A percentile compares a stretch with the other conserved stretches of the same genome.
Evolutionary conservation across 148 eudicot genomes (phyloP).

Genomic region (Dianthus caryophyllus): DNA sequence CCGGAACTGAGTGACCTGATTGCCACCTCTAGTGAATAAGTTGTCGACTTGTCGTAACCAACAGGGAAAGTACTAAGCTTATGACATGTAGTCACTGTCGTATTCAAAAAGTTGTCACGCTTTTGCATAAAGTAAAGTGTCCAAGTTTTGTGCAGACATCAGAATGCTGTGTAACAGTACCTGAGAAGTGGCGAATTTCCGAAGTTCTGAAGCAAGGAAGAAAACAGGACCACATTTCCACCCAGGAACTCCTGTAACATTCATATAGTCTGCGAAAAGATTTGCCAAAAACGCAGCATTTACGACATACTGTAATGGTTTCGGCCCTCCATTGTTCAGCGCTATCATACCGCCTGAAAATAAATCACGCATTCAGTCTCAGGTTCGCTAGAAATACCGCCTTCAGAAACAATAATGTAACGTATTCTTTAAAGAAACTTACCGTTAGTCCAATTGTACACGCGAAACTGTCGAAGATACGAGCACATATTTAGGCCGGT

Average conservation of each 20-base stretch:
- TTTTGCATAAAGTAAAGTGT: too few species aligned
- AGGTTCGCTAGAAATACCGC: neutral
- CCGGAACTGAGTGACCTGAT: neutral
- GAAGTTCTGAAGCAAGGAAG: constrained; percentile 30
- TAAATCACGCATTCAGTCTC: neutral
- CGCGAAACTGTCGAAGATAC: constrained; percentile 40
- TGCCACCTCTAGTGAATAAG: neutral
- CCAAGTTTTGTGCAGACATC: neutral
- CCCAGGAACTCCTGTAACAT: constrained; percentile 56
- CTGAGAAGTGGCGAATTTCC: constrained; percentile 60
- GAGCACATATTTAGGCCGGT: constrained; percentile 75
- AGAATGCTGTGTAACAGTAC: constrained; percentile 19
- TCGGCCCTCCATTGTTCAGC: constrained; percentile 45
- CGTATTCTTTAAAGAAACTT: neutral
- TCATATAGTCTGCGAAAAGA: constrained; percentile 65
- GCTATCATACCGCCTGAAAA: constrained; percentile 61
- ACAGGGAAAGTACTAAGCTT: too few species aligned
- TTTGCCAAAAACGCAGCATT: constrained; percentile 71
- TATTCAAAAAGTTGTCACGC: too few species aligned
- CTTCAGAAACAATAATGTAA: neutral
- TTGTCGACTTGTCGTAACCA: too few species aligned
- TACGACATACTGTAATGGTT: constrained; percentile 65
- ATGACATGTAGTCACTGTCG: too few species aligned
- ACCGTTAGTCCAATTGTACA: constrained; percentile 69
- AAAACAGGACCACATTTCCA: constrained; percentile 59